Evolutionary conservation across 345 rosid species (phyloP), one percentile per base, ranked within the genome.

Genomic region (Syzygium oleosum): DNA sequence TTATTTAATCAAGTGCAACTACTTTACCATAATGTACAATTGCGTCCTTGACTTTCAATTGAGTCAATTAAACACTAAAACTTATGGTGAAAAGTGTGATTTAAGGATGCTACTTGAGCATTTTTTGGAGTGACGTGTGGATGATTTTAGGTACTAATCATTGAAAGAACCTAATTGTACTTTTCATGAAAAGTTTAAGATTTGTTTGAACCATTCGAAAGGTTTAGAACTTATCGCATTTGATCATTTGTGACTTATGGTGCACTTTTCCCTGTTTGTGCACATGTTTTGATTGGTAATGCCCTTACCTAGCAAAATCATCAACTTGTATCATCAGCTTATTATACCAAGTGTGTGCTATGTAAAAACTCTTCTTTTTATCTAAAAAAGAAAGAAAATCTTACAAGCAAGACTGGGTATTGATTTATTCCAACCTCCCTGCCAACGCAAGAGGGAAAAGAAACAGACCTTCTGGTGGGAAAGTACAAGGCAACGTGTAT

Each of bases 201-300:
- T 73, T 34, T 73, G 5, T 4, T 73, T 73, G 13, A 73, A 73
- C 0, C 0, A 0, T 9, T 38, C 4, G 25, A 73, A 19, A 73
- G 10, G 0, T 11, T 31, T 19, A 73, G 0, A 0, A 73, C 6
- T 19, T 34, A 5, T 19, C 19, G 4, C 1, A 34, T 19, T 19
- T 14, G 19, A 11, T 34, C 49, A 73, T 34, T 17, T 4, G 19
- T 73, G 8, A 73, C 49, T 34, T 68, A 0, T 21, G 21, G 2
- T 9, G 43, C 23, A 68, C 79, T 68, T 68, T 31, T 68, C 13
- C 46, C 11, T 9, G 3, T 38, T 4, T 0, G 2, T 19, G 25
- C 11, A 34, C 80, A 73, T 73, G 80, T 73, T 56, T 73, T 73
- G 27, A 73, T 73, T 68, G 80, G 49, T 73, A 73, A 34, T 73